phyloP scores from a whole-genome alignment of 2,329 filamentous ascomycete species.

The Fusarium nanum region DNA sequence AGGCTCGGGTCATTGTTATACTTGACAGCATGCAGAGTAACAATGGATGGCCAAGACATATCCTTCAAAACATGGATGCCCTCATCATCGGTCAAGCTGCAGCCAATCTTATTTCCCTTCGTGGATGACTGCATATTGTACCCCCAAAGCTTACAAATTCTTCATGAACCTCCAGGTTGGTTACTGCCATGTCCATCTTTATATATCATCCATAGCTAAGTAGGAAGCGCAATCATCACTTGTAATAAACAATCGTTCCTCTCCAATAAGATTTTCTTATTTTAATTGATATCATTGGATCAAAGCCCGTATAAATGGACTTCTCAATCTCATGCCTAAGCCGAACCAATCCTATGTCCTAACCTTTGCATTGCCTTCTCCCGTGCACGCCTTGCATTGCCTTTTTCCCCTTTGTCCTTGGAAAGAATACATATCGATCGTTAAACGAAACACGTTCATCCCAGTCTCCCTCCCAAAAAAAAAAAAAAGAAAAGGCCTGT shows the following conservation, averaged over 20 bases:
- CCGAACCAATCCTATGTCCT: slow-evolving; percentile 36
- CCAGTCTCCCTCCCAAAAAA: slow-evolving; percentile 30
- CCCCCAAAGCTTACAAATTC: slow-evolving; percentile 17
- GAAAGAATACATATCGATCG: slow-evolving; percentile 44
- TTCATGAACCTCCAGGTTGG: background rate
- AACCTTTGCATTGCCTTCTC: slow-evolving; percentile 36
- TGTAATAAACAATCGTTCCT: background rate
- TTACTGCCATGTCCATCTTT: background rate
- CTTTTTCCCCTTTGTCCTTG: slow-evolving; percentile 22
- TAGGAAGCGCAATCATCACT: background rate
- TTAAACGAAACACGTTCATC: slow-evolving; percentile 45
- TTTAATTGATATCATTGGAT: slow-evolving; percentile 46
- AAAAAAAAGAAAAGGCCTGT: slow-evolving; percentile 13
- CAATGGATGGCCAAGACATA: background rate
- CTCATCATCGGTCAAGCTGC: background rate
- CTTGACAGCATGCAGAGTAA: background rate
- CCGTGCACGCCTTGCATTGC: slow-evolving; percentile 22
- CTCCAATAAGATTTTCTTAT: slow-evolving; percentile 39
- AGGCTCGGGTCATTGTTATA: background rate
- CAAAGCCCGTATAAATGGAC: slow-evolving; percentile 36
- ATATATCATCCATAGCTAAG: background rate
- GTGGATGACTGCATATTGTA: slow-evolving; percentile 7
- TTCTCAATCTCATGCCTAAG: slow-evolving; percentile 43
- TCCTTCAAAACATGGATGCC: background rate
- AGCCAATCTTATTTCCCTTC: background rate